Evolutionary conservation across 2,329 filamentous ascomycete species (phyloP), one percentile per base, ranked within the genome.

Genomic region (Clarireedia homoeocarpa): DNA sequence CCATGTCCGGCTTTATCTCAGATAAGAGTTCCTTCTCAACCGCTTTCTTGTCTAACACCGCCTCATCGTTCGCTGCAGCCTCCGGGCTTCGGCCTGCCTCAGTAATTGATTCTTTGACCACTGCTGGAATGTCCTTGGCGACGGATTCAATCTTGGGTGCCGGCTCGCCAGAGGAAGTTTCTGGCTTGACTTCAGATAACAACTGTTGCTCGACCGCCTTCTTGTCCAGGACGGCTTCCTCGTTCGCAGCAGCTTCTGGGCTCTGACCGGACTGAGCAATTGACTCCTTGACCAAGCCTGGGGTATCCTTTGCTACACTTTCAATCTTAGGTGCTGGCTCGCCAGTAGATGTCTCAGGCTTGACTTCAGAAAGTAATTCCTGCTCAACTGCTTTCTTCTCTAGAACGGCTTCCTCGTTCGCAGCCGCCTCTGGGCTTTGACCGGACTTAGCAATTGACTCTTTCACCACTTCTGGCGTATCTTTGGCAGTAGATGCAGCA

Each of bases 311-410:
- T 1, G 78, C 75, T 12, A 76, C 70, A 59, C 30, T 34, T 34
- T n/a, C 30, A 5, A 34, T 34, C 9, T 34, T 34, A 15, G 66
- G 64, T 57, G 67, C 65, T 40, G 67, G 50, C 34, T 67, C 64
- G 12, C 64, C 66, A 24, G 59, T 65, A 17, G 63, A 61, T 14
- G 61, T 66, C 53, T 68, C 64, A 17, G 71, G 68, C 69, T 79
- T 76, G 59, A 84, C 77, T 70, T 87, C 81, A 61, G 82, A 77
- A 48, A 91, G 75, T 7, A 95, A 76, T 73, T 95, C 86, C 26
- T 81, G 71, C 74, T 95, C 89, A 5, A 91, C 77, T 9, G 76
- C 78, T 69, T 81, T 82, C 80, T 94, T 94, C 64, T 91, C 88
- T 60, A 80, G 73, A 6, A 94, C 87, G 17, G 84, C 86, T 55